Base-by-base conservation (phyloP, 2,329 filamentous ascomycete species). In the Clarireedia sp. region DNA sequence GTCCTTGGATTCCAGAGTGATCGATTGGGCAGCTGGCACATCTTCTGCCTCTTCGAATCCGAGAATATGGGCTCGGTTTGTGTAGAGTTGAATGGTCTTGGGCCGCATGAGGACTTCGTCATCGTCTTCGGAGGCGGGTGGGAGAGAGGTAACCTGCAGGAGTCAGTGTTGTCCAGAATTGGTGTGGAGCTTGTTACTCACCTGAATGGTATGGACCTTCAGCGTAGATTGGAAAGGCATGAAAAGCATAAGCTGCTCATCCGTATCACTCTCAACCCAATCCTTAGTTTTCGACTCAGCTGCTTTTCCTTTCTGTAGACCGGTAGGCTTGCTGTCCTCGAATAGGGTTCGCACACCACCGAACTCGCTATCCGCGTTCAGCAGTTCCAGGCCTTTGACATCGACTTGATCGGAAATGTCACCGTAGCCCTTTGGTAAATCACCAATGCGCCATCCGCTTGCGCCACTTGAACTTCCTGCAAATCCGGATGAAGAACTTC, bases 31-130 rank as follows among this genome's bases (percentile, higher is more conserved):
- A 0, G 89, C 80, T 48, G 85, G 79, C 52, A 88, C 85, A 66
- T 92, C 89, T 57, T 96, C 92, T 38, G 92, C 92, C 71, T 99
- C 94, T 65, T 94, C 88, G 67, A 99, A 99, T 6, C 92, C 90
- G 57, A 99, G 82, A 66, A 95, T 94, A 69, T 95, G 89, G 51
- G 90, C 80, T 57, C 85, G 83, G 75, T 99, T 99, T 62, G 83
- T 86, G 73, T 90, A 99, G 53, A 99, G 75, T 67, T 90, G 86
- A 66, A 99, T 77, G 2, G 84, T 89, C 69, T 82, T 86, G 8
- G 94, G 94, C 62, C 92, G 82, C 77, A 90, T 86, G 1, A 88
- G 86, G 4, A 79, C 75, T 57, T 94, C 88, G 41, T 90, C 85
- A 57, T 94, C 88, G 40, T 55, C 26, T 40, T 76, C 75, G 17